Base-by-base conservation (phyloP, 129 eudicot species). In the Rutidosis leptorrhynchoides region DNA sequence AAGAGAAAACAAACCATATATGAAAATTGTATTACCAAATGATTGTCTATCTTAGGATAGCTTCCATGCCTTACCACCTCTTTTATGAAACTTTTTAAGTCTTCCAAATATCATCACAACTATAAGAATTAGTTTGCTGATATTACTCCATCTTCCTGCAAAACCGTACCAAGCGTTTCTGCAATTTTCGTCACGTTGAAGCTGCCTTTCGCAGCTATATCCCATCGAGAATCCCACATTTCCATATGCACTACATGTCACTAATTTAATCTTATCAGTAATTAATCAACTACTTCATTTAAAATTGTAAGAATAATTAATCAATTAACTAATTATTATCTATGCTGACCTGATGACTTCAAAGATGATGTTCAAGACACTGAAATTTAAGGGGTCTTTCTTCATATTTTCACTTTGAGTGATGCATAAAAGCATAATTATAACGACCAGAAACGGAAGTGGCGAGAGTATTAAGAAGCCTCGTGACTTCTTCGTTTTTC, bases 361-460 rank as follows among this genome's bases (percentile, higher is more conserved):
- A n/a, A 84, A 21, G 11, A 75, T 56, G 5, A 84, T 76, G 65
- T 76, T 84, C 52, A 81, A 35, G 16, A 84, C 82, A 51, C 55
- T 81, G 78, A 84, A 84, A 63, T 84, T 84, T 73, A 81, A 67
- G 12, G 86, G 90, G 27, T 84, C 90, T 61, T 66, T 58, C 68
- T 59, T 74, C 54, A 84, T 53, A 2, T 73, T 74, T 2, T 76
- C 58, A n/a, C 78, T 73, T 67, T 84, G 81, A 0, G 78, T 72
- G 26, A 81, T 79, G 66, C 90, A 84, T n/a, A 84, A 55, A 24
- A 81, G 72, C 14, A 79, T 68, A 43, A 71, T 64, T 58, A 81
- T 72, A 32, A 81, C 76, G 40, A 40, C 73, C 37, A 81, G 29
- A 51, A 78, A 81, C 1, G 75, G 62, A 1, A 79, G 78, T 17